These are phyloP conservation scores for Brassica carinata DNA, from an alignment of 345 rosid genomes.

Conservation along the genomic window DNA sequence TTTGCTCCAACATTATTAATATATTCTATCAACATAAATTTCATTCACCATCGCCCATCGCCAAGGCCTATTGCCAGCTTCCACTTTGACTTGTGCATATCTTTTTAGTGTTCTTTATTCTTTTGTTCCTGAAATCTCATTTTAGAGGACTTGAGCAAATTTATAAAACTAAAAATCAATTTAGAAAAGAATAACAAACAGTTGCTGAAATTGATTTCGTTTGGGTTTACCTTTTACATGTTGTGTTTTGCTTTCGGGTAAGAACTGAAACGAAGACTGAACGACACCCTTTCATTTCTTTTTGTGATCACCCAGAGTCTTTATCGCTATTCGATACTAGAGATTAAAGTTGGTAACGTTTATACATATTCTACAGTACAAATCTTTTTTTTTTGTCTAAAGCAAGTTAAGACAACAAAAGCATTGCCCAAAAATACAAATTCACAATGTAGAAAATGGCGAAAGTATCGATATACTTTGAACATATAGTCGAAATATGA, in stretches of 20 bases:
- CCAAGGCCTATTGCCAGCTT: neutral
- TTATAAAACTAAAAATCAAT: neutral
- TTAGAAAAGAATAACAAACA: neutral
- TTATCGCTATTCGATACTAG: neutral
- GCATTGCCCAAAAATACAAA: neutral
- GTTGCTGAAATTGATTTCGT: neutral
- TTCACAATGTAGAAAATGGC: neutral
- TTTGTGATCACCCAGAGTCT: neutral
- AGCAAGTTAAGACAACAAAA: neutral
- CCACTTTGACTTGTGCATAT: conserved; percentile 24
- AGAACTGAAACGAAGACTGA: conserved; percentile 19
- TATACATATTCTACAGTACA: neutral
- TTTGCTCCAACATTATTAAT: too few relatives aligned
- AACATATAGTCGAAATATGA: neutral
- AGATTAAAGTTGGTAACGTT: neutral
- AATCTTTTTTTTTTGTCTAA: neutral
- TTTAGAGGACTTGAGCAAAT: too few relatives aligned
- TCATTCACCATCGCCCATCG: too few relatives aligned
- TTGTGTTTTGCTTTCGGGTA: conserved; percentile 8
- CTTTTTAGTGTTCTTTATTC: too few relatives aligned
- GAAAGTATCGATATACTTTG: neutral
- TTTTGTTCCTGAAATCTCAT: too few relatives aligned
- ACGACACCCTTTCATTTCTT: conserved; percentile 9
- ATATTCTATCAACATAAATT: too few relatives aligned
- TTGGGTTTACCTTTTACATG: neutral